These are phyloP conservation scores for Acanthamoeba healyi DNA, from an alignment of 208 protist genomes.

Conservation along the genomic window DNA sequence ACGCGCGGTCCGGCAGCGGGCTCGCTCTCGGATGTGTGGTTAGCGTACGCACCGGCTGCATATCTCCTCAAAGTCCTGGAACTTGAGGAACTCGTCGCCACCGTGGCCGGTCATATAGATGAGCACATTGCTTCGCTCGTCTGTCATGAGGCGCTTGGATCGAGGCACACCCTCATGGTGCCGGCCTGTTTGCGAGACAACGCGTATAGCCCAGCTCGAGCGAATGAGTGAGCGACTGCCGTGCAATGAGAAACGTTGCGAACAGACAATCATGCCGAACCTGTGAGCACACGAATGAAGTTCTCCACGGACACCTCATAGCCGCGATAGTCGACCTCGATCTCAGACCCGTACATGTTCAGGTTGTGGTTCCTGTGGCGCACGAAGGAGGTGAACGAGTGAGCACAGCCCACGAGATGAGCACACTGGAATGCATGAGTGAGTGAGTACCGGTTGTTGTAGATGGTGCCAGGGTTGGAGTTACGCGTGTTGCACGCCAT, in stretches of 20 bases:
- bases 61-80: constrained; percentile 83
- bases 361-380: constrained; percentile 65
- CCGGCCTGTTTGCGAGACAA: constrained; percentile 81
- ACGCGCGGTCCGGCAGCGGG: neutral
- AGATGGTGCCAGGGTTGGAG: constrained; percentile 87
- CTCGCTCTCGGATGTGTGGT: too few relatives aligned
- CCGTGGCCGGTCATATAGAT: constrained; percentile 97
- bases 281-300: constrained; percentile 96
- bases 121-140: constrained; percentile 97
- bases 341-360: constrained; percentile 91
- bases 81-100: constrained; percentile 96
- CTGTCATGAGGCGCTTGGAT: constrained; percentile 95
- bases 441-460: neutral
- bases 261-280: constrained; percentile 48
- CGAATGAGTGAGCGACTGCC: too few relatives aligned
- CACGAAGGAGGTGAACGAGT: neutral
- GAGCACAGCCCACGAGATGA: too few relatives aligned
- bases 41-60: constrained; percentile 1
- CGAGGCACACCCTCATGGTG: constrained; percentile 94
- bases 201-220: too few relatives aligned
- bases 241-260: too few relatives aligned
- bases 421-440: neutral
- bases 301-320: constrained; percentile 97
- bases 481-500: constrained; percentile 98
- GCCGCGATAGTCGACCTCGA: constrained; percentile 97